A percentile compares a stretch with the other conserved stretches of the same genome.
Evolutionary conservation across 2,329 filamentous ascomycete genomes (phyloP).

Genomic region (Alternaria arborescens): DNA sequence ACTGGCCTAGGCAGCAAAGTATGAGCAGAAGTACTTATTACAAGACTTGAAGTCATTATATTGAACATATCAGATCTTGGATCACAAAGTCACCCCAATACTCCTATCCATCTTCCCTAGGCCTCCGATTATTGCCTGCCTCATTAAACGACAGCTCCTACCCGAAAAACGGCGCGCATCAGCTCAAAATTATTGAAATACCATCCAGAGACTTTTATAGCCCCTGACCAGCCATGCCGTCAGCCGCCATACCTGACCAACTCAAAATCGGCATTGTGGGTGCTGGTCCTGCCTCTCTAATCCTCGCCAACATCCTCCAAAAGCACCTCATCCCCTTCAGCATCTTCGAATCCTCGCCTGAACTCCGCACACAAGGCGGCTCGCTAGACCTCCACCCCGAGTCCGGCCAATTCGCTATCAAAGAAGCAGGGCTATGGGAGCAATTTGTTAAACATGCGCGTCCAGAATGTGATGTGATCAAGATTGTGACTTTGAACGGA

Average conservation of each 20-base stretch:
- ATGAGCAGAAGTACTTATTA: neutral
- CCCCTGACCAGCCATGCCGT: neutral
- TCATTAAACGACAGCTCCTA: neutral
- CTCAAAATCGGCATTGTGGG: constrained; percentile 50
- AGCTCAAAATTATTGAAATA: neutral
- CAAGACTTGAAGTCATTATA: neutral
- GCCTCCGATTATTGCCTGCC: neutral
- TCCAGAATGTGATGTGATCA: constrained; percentile 62
- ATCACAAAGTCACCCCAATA: neutral
- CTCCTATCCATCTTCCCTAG: neutral
- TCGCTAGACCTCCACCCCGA: constrained; percentile 63
- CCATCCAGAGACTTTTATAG: neutral
- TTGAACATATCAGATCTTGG: neutral
- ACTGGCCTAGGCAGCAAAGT: neutral
- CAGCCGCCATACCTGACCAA: neutral
- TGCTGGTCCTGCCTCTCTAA: constrained; percentile 56
- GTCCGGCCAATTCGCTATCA: constrained; percentile 62
- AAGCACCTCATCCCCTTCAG: constrained; percentile 57
- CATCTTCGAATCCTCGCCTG: constrained; percentile 55
- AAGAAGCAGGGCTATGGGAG: constrained; percentile 60
- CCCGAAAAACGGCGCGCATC: neutral
- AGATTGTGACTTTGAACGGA: constrained; percentile 54
- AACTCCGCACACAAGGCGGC: constrained; percentile 48
- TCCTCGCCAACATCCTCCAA: constrained; percentile 63
- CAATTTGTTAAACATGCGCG: constrained; percentile 61